Percentiles rank a stretch among this genome's conserved stretches.
Conservation (phyloP, 495 filamentous ascomycete species). For the Poronia punctata region DNA sequence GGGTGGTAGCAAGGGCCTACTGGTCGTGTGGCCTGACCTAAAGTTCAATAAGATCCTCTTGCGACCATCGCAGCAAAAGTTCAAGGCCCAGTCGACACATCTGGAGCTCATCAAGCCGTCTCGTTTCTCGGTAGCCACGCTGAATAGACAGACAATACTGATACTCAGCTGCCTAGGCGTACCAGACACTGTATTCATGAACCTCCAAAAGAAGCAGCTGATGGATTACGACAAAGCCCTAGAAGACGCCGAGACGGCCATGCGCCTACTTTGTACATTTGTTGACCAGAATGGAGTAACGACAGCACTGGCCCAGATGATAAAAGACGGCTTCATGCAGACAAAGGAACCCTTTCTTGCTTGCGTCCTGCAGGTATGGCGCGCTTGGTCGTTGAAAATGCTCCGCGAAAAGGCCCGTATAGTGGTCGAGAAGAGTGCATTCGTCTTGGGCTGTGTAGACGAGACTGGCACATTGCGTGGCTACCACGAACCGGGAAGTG, state of each 20-base stretch:
- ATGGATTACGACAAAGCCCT: slow-evolving; percentile 59
- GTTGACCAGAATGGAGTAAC: slow-evolving; percentile 86
- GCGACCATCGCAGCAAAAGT: slow-evolving; percentile 82
- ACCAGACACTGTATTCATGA: slow-evolving; percentile 55
- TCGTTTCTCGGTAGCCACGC: slow-evolving; percentile 59
- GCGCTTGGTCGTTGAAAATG: slow-evolving; percentile 72
- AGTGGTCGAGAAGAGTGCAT: slow-evolving; percentile 71
- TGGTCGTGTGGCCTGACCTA: slow-evolving; percentile 61
- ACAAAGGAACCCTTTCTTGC: slow-evolving; percentile 72
- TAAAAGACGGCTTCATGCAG: slow-evolving; percentile 72
- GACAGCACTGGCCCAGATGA: slow-evolving; percentile 62
- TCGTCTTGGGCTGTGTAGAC: slow-evolving; percentile 82
- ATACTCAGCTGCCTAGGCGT: slow-evolving; percentile 77
- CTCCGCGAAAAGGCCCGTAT: slow-evolving; percentile 93
- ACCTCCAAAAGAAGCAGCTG: slow-evolving; percentile 60
- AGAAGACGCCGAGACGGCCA: slow-evolving; percentile 53
- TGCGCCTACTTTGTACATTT: slow-evolving; percentile 58
- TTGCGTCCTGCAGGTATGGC: slow-evolving; percentile 68
- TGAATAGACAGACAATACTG: slow-evolving; percentile 86
- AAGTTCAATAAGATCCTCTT: slow-evolving; percentile 60
- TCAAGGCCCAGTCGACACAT: slow-evolving; percentile 58
- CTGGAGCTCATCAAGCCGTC: slow-evolving; percentile 84
- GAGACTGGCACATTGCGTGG: slow-evolving; percentile 73
- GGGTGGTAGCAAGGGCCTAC: slow-evolving; percentile 85
- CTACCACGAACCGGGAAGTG: slow-evolving; percentile 37